phyloP scores from a whole-genome alignment of 2,329 filamentous ascomycete genomes.

The Coniochaeta ligniaria region DNA sequence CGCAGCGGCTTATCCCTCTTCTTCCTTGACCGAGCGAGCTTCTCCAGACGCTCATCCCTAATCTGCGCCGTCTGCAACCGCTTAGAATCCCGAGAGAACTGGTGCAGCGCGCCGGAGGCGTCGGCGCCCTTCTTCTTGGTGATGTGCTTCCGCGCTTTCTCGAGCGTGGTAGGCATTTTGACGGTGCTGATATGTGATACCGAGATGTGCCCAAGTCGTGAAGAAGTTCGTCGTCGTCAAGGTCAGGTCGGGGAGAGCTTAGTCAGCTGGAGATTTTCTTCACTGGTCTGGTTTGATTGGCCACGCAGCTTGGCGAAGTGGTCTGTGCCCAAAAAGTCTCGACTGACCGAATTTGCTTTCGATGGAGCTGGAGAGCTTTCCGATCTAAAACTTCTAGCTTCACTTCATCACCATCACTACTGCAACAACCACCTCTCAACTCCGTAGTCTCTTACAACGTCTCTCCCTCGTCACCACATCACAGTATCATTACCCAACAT shows the following conservation, averaged over 20 bases:
- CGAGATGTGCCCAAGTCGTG: not conserved
- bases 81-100: conserved; percentile 80
- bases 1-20: conserved; percentile 70
- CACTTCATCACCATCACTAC: not conserved
- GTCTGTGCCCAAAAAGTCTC: conserved; percentile 2
- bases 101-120: conserved; percentile 64
- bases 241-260: not conserved
- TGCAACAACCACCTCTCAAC: not conserved
- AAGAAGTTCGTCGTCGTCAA: not conserved
- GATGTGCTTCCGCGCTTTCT: conserved; percentile 85
- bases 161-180: conserved; percentile 66
- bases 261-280: not conserved
- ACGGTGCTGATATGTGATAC: not conserved
- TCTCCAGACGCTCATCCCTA: conserved; percentile 76
- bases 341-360: conserved; percentile 10
- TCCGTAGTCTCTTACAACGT: not conserved
- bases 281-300: conserved; percentile 5
- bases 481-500: conserved; percentile 36
- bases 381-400: not conserved
- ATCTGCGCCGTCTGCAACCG: conserved; percentile 71
- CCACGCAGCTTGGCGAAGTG: not conserved
- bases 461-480: not conserved
- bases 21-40: conserved; percentile 59
- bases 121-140: conserved; percentile 75
- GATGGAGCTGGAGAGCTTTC: conserved; percentile 8